Base-by-base conservation (phyloP, 768 basidiomycete genomes). In the Amylocystis lapponica region DNA sequence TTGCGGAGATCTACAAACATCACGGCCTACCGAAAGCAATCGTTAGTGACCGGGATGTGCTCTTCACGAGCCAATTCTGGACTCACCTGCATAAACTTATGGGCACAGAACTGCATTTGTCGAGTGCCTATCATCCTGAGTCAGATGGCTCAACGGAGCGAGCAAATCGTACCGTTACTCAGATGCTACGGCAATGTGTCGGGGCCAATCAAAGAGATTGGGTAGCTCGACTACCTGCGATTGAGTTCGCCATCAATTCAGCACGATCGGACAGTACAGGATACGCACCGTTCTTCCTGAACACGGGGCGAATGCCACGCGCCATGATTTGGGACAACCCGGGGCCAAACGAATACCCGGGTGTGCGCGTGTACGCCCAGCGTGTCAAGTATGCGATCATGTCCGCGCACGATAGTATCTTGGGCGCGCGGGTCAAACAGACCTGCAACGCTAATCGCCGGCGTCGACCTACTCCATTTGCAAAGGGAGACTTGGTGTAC, bases 21-120 rank as follows among this genome's bases (percentile, higher is more conserved):
- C 68, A 72, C 40, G 70, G 70, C 3, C 59, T 58, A 13, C 47
- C 59, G 26, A 41, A 55, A 10, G 14, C 39, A 0, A 59, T 63
- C 5, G 51, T 63, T 3, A 51, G 44, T 13, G 64, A 68, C 41
- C 36, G 62, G 23, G 58, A 63, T 26, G 23, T 50, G 0, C 51
- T 60, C n/a, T 73, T 70, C 46, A 69, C 60, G 0, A 61, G 59
- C 1, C 34, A 37, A 14, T 68, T 67, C 53, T 69, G 68, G 68
- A 37, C 36, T 3, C 43, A 55, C 21, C 40, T 53, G 5, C 44
- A 53, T 32, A 12, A 21, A 17, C 33, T 50, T 2, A 26, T 60
- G 2, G 54, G 57, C 2, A 49, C 48, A 8, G 48, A 56, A 25
- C 46, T 58, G 0, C 45, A 37, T 0, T 47, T 64, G 47, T 62